Evolutionary conservation across 2,329 filamentous ascomycete species (phyloP), one percentile per base, ranked within the genome.

Genomic region (Aspergillus ochraceoroseus): DNA sequence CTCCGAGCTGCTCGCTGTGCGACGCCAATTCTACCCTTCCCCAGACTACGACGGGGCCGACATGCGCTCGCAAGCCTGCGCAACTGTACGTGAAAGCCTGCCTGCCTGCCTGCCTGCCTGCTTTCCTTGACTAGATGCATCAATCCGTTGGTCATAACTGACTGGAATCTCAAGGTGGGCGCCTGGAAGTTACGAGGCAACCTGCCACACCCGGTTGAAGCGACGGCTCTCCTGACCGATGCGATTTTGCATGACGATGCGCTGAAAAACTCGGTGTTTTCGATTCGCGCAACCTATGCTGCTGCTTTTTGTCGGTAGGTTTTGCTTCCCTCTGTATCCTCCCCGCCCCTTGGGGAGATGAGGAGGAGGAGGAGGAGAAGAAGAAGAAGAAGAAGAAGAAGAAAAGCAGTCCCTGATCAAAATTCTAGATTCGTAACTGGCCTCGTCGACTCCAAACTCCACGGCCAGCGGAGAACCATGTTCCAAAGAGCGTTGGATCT

Each of bases 231-330:
- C 7, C 55, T 71, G 41, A 70, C 67, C 8, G 67, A 71, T 52
- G 68, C 68, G 2, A 66, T 70, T 40, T 52, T 71, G 15, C 65
- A 67, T 36, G 67, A 70, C 48, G 59, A 70, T 48, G 56, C 61
- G 9, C 45, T 50, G 37, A 58, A 56, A 29, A 67, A 66, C 32
- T 70, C 67, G 3, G 58, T 67, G 3, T 70, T 70, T 40, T 66
- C 68, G 0, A 67, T 70, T 38, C 56, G 66, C 18, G 66, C 67
- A 4, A 66, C 65, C 4, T 70, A 70, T 48, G 63, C 66, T 1
- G 65, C 66, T 39, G 68, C 68, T 3, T 68, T 70, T 42, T 70
- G 67, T 52, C 62, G 67, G 67, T 69, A 51, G 15, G 62, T 55
- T 5, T 31, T 12, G 14, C 13, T 22, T 18, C 7, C 28, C 13